These are phyloP conservation scores for Fistulina hepatica DNA, from an alignment of 1,284 basidiomycete species.

Conservation along the genomic window DNA sequence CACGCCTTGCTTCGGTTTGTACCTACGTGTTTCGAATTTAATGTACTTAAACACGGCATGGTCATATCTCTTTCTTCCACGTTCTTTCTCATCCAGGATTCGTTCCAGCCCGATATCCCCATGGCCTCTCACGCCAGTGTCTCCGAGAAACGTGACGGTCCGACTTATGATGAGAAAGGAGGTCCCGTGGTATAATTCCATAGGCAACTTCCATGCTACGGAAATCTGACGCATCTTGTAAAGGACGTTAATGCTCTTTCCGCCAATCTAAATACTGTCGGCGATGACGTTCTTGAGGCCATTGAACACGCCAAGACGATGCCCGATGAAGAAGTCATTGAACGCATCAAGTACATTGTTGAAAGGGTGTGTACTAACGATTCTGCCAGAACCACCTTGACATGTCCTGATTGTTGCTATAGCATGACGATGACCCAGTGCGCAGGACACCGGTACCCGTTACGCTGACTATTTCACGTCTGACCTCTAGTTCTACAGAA, in stretches of 20 bases:
- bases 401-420: neutral
- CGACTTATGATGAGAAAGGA: no score
- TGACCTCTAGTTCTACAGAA: constrained; percentile 6
- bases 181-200: no score
- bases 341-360: constrained; percentile 7
- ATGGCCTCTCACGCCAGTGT: no score
- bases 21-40: no score
- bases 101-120: no score
- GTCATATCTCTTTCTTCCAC: no score
- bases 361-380: constrained; percentile 3
- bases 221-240: no score
- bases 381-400: neutral
- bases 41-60: no score
- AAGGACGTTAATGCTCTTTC: constrained; percentile 1
- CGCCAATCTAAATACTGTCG: constrained; percentile 4
- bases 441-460: neutral
- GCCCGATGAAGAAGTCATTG: constrained; percentile 7
- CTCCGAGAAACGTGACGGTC: no score
- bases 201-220: no score
- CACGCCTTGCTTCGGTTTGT: no score
- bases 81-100: no score
- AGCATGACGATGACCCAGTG: constrained; percentile 11
- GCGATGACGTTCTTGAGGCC: constrained; percentile 9
- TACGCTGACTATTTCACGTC: neutral
- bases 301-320: constrained; percentile 9